Evolutionary conservation across 2,329 filamentous ascomycete genomes (phyloP), one percentile per base, ranked within the genome.

Genomic region (Epichloe scottii): DNA sequence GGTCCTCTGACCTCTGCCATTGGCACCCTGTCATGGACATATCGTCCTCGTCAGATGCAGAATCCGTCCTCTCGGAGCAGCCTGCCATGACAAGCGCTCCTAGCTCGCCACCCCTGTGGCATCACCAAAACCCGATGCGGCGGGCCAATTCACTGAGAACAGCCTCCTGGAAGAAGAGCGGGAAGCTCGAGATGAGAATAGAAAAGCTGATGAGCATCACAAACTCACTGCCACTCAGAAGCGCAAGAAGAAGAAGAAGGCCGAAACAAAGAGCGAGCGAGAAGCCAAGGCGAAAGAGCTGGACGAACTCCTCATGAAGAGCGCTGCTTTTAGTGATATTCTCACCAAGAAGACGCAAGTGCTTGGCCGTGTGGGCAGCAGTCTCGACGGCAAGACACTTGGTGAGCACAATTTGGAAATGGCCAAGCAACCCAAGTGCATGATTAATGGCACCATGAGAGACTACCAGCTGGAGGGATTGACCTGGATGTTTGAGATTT

Each of bases 391-490:
- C 12, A 75, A 81, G 57, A 69, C 75, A 0, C 65, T 84, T 0
- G 78, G 78, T 5, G 79, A 82, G 54, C 80, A 82, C 50, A 77
- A 89, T 50, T 68, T 96, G 15, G 76, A 82, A 51, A 88, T 94
- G 64, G 91, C 90, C 0, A 76, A 85, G 55, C 93, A 98, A 63
- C 93, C 93, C 0, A 82, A 84, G 56, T 81, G 89, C 53, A 82
- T 98, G 59, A 82, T 84, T 0, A 89, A 89, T 5, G 93, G 93
- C 1, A 85, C 83, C 4, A 97, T 98, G 91, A 77, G 90, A 17
- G 85, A 87, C 55, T 98, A 98, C 62, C 93, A 98, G 60, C 71
- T 98, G 0, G 91, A 97, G 63, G 93, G 93, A 0, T 68, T 98
- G 1, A 94, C 95, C 0, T 98, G 93, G 93, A 84, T 98, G 73